Conservation (phyloP, 1,284 basidiomycete genomes). For the Neonothopanus nambi region DNA sequence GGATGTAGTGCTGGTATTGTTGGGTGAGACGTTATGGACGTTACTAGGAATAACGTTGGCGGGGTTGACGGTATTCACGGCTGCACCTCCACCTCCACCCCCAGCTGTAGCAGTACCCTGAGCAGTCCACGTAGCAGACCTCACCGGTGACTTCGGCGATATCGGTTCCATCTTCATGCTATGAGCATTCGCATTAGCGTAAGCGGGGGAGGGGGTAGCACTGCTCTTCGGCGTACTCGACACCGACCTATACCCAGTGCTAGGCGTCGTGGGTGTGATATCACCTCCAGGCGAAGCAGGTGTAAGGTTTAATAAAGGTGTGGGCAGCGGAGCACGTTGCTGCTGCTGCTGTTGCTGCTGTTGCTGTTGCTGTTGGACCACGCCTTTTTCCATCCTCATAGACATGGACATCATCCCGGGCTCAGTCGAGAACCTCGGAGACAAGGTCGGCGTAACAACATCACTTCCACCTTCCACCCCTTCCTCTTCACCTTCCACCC, state of each 20-base stretch:
- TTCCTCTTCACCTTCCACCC: slow-evolving; percentile 31
- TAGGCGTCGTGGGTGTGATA: neutral
- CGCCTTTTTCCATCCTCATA: neutral
- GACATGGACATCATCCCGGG: slow-evolving; percentile 11
- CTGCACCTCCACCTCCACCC: too few relatives aligned
- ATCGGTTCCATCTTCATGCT: too few relatives aligned
- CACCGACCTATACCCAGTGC: neutral
- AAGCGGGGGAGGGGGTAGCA: neutral
- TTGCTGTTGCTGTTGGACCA: neutral
- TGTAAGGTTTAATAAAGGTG: slow-evolving; percentile 21
- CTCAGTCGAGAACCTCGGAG: slow-evolving; percentile 16
- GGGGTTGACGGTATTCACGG: neutral
- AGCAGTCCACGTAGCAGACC: neutral
- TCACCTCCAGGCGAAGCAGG: slow-evolving; percentile 16
- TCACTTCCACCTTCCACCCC: slow-evolving; percentile 21
- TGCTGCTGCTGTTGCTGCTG: neutral
- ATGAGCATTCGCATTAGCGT: too few relatives aligned
- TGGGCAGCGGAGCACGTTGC: slow-evolving; percentile 4
- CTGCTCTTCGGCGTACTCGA: neutral
- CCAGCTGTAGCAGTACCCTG: neutral
- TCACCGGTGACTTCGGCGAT: neutral
- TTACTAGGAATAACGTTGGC: too few relatives aligned
- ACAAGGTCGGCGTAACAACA: slow-evolving; percentile 4
- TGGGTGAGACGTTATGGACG: neutral
- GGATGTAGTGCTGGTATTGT: neutral